Base-by-base conservation (phyloP, 805 yeast genomes). In the Wickerhamomyces bovis region DNA sequence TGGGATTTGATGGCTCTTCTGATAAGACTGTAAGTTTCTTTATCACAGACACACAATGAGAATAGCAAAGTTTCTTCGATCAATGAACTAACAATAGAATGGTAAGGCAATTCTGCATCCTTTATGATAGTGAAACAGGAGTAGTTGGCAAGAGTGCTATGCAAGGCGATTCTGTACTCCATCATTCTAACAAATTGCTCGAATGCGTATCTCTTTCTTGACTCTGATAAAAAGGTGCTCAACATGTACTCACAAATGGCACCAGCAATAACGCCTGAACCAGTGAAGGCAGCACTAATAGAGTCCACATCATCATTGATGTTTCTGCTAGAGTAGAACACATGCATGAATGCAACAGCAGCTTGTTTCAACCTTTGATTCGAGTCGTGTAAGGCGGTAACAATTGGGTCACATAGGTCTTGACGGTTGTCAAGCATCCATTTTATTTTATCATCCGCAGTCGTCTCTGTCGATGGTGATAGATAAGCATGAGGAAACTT, bases 31-130 rank as follows among this genome's bases (percentile, higher is more conserved):
- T 78, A 80, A 10, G 76, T 71, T 19, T 76, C 80, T 16, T 71
- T 57, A 36, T 71, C 75, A 41, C 76, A 76, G 0, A 80, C 71
- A 48, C 81, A 75, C 11, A 82, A 58, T 1, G 78, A 75, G 20
- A 78, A 55, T 26, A 78, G 66, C 26, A 79, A 55, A 6, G 78
- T 75, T 44, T 78, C 72, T 43, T 81, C 86, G 43, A 77, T 61
- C 6, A 70, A 58, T 4, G 70, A 64, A 10, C 70, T 60, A 1
- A 76, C 51, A 12, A 62, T 46, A 0, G 55, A 49, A 45, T 74
- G 71, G 10, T 66, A 59, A 2, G 46, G 36, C 11, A 44, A 44
- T 31, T 71, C 71, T 1, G 52, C 52, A 3, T 47, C 51, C 3
- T 55, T 45, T 3, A 64, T 58, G 6, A 54, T 49, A 3, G 50